These are phyloP conservation scores for Tolypocladium nubicola DNA, from an alignment of 2,329 filamentous ascomycete species.

Conservation along the genomic window DNA sequence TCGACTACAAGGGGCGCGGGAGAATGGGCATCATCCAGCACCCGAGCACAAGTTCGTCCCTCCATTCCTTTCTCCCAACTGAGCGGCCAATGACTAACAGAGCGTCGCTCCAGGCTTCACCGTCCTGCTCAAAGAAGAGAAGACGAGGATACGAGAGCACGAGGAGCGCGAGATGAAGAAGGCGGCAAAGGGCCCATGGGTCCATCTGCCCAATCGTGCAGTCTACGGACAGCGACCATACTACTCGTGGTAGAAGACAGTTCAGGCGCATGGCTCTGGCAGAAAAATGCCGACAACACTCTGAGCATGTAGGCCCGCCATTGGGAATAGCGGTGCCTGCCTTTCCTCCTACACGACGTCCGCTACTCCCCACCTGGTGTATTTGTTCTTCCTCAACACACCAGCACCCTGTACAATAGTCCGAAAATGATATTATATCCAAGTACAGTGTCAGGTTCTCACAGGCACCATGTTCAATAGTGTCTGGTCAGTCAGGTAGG, in stretches of 20 bases:
- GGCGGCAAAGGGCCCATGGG: slow-evolving; percentile 69
- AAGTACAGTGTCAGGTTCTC: no score
- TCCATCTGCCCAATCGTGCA: slow-evolving; percentile 76
- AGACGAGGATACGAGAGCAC: slow-evolving; percentile 71
- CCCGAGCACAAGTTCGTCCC: slow-evolving; percentile 62
- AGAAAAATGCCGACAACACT: not conserved
- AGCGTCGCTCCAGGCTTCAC: slow-evolving; percentile 49
- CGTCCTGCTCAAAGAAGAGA: slow-evolving; percentile 85
- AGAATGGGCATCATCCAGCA: slow-evolving; percentile 56
- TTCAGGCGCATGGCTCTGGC: not conserved
- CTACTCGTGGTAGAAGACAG: slow-evolving; percentile 65
- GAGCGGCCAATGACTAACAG: not conserved
- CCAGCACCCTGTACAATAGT: not conserved
- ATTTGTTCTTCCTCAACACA: not conserved
- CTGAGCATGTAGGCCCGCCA: not conserved
- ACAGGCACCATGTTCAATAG: no score
- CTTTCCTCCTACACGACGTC: not conserved
- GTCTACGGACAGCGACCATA: slow-evolving; percentile 79
- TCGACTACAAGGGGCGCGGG: slow-evolving; percentile 69
- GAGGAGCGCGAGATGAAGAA: slow-evolving; percentile 70
- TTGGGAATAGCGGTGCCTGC: not conserved
- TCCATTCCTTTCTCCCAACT: not conserved
- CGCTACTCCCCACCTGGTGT: not conserved
- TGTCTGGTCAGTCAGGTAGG: no score
- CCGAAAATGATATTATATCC: no score